phyloP scores from a whole-genome alignment of 192 early-diverging fungal genomes.

The Coemansia sp. region DNA sequence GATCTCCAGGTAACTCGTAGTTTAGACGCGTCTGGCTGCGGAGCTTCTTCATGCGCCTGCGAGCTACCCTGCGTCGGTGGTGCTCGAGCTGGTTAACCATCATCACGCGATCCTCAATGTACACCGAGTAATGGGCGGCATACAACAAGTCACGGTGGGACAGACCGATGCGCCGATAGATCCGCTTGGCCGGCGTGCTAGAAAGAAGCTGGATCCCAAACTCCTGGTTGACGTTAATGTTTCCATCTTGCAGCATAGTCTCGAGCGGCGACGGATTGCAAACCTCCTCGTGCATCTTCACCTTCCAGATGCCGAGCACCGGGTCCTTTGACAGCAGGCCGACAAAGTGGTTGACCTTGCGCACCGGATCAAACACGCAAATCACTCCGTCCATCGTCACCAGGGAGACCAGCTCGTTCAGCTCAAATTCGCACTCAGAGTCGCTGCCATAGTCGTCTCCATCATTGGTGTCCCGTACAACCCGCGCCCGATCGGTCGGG shows the following conservation, averaged over 20 bases:
- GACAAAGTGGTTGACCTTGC: slow-evolving; percentile 48
- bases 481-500: not conserved
- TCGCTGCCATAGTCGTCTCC: not conserved
- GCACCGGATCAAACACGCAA: slow-evolving; percentile 45
- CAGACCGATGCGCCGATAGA: slow-evolving; percentile 44
- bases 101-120: slow-evolving; percentile 39
- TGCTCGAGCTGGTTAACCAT: slow-evolving; percentile 34
- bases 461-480: not conserved
- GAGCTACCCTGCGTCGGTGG: slow-evolving; percentile 18
- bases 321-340: slow-evolving; percentile 40
- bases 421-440: slow-evolving; percentile 12
- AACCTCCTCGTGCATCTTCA: slow-evolving; percentile 55
- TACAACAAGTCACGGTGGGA: slow-evolving; percentile 42
- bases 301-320: slow-evolving; percentile 55
- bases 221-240: slow-evolving; percentile 1
- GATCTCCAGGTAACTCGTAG: slow-evolving; percentile 10
- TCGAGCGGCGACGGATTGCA: slow-evolving; percentile 36
- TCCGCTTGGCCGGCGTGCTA: slow-evolving; percentile 36
- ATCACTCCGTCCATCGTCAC: slow-evolving; percentile 56
- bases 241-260: slow-evolving; percentile 15
- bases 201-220: slow-evolving; percentile 12
- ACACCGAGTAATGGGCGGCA: slow-evolving; percentile 40
- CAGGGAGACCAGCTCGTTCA: slow-evolving; percentile 45
- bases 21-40: slow-evolving; percentile 12
- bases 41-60: slow-evolving; percentile 9